Base-by-base conservation (phyloP, 495 filamentous ascomycete species). In the Hypoxylon crocopeplum region DNA sequence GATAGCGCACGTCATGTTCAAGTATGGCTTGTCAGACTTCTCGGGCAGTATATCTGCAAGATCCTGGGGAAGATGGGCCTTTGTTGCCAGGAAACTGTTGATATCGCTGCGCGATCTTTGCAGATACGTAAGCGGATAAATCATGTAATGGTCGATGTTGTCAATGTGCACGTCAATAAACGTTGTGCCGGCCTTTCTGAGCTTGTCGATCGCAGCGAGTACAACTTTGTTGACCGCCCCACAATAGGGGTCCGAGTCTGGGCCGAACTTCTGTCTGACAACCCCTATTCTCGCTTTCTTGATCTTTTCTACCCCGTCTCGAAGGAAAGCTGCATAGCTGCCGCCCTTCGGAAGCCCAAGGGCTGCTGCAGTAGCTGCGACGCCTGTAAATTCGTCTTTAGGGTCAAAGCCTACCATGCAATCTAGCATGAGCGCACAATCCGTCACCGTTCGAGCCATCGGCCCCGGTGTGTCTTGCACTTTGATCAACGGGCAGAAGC, bases 381-480 rank as follows among this genome's bases (percentile, higher is more conserved):
- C 39, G 7, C 67, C 64, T 7, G 65, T 70, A 34, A 64, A 72
- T 12, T 58, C 48, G 45, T 67, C 70, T 27, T 34, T 70, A 21
- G 45, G 49, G 55, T 76, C 73, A 33, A 69, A 64, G 1, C 73
- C 73, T 4, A 67, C 67, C 34, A 76, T 65, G n/a, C 62, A 64
- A 10, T 66, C 48, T 7, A 76, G 51, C 57, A 75, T 68, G 11
- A 66, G 55, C 5, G 73, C 73, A 33, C 66, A 69, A 53, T 76
- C 72, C 29, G 66, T 69, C 17, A 76, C 73, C 0, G 67, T 75
- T 47, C 64, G 61, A 0, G 60, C 66, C 54, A 76, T 72, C 5
- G 72, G 73, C 1, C 73, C 72, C 17, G 69, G 56, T 2, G 72
- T 74, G 32, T 75, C 71, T 50, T 75, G 70, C 11, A 50, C 50